Base-by-base conservation (phyloP, 2,329 filamentous ascomycete species). In the Epicoccum nigrum region DNA sequence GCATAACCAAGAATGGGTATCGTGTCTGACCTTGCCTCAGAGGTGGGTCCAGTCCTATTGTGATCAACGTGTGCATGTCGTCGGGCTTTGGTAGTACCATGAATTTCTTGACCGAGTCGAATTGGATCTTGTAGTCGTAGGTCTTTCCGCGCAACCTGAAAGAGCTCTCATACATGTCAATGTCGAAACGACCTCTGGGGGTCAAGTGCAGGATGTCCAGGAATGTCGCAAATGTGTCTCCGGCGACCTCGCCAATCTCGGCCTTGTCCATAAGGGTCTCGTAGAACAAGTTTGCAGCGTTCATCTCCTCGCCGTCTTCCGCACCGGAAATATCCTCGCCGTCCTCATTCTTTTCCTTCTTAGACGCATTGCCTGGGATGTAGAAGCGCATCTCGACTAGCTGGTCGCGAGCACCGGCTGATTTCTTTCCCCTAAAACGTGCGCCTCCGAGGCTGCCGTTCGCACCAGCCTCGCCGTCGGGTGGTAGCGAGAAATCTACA, bases 81-180 rank as follows among this genome's bases (percentile, higher is more conserved):
- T 99, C 94, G n/a, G 94, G 94, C 78, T 99, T 99, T 39, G 94
- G 94, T 5, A 99, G 85, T 23, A 97, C 84, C 86, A 99, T 97
- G 73, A 97, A 97, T 74, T 97, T 97, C 81, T 99, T 99, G 77
- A 97, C 92, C 41, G 88, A 86, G 51, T 97, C 90, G 76, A 97
- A 99, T 74, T 97, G 92, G 61, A 99, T 97, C 83, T 99, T 99
- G 85, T 99, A 99, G 79, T 99, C 95, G 80, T 99, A 99, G 19
- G 94, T 99, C 79, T 99, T 99, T 68, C 94, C 94, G 60, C 94
- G 93, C 56, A 99, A 83, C 57, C 94, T 89, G 83, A 99, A 97
- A 2, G 94, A 97, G 13, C 86, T 88, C 75, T 97, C 94, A 83
- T 99, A 99, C 89, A 99, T 96, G 75, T 99, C 94, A 77, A 99